These are phyloP conservation scores for Vitis hybrid DNA, from an alignment of 177 flowering plant species.

Conservation along the genomic window DNA sequence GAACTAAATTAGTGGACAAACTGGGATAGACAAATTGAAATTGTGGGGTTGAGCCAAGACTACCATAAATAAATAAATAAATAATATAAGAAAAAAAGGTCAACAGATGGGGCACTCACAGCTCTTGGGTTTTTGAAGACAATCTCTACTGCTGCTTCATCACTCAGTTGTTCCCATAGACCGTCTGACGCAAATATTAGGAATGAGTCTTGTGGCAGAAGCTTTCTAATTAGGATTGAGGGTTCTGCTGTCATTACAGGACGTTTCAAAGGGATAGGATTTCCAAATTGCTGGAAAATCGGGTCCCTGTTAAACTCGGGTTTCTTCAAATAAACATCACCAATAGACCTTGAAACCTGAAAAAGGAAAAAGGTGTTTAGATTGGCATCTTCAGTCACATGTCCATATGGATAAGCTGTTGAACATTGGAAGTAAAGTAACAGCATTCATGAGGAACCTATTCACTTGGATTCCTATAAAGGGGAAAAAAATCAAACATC, in stretches of 20 bases:
- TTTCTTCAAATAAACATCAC: conserved; percentile 58
- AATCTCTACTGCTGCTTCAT: conserved; percentile 50
- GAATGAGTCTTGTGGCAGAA: conserved; percentile 44
- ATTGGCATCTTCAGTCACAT: background rate
- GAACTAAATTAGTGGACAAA: background rate
- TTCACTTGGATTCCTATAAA: conserved; percentile 3
- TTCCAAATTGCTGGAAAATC: conserved; percentile 37
- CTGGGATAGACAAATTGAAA: background rate
- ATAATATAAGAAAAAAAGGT: background rate
- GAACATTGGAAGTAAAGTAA: background rate
- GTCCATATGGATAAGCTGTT: no score
- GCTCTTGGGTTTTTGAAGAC: conserved; percentile 52
- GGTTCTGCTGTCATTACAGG: conserved; percentile 59
- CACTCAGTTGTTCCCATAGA: conserved; percentile 57
- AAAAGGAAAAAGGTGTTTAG: conserved; percentile 5
- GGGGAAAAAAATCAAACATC: background rate
- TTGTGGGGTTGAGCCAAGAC: background rate
- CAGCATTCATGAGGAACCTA: conserved; percentile 5
- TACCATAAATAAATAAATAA: background rate
- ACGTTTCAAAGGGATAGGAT: conserved; percentile 40
- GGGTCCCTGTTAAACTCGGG: conserved; percentile 54
- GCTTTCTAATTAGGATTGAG: conserved; percentile 41
- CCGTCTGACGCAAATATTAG: conserved; percentile 63
- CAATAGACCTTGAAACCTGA: conserved; percentile 66
- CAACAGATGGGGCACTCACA: conserved; percentile 29